phyloP scores from a whole-genome alignment of 2,329 filamentous ascomycete species.

The Aspergillus clavatus region DNA sequence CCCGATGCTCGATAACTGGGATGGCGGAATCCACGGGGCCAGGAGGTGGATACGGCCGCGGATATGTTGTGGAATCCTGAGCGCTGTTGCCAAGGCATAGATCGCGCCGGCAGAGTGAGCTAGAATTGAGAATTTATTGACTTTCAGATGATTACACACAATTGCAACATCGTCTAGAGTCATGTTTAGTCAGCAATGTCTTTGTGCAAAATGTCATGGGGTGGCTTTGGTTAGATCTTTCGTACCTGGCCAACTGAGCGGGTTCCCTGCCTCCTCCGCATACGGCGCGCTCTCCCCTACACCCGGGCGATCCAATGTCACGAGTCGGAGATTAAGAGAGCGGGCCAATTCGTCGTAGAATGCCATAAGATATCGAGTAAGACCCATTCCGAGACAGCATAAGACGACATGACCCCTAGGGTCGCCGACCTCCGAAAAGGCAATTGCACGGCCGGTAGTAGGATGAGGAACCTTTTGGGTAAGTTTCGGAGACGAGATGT shows the following conservation, averaged over 20 bases:
- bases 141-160: conserved; percentile 85
- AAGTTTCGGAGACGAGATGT: conserved; percentile 74
- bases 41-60: conserved; percentile 89
- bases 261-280: conserved; percentile 73
- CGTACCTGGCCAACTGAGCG: conserved; percentile 91
- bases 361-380: conserved; percentile 91
- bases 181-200: not conserved
- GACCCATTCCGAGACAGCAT: conserved; percentile 94
- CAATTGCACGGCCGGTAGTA: conserved; percentile 79
- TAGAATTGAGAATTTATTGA: conserved; percentile 92
- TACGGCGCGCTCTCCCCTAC: conserved; percentile 89
- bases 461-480: conserved; percentile 86
- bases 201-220: no score
- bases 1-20: conserved; percentile 77
- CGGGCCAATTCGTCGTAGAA: conserved; percentile 95
- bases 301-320: conserved; percentile 89
- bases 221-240: conserved; percentile 31
- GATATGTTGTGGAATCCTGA: conserved; percentile 94
- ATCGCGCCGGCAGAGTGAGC: conserved; percentile 98
- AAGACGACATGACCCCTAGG: conserved; percentile 87
- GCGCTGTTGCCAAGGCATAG: conserved; percentile 88
- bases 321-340: conserved; percentile 80
- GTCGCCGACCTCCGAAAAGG: conserved; percentile 95
- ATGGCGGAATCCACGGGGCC: conserved; percentile 88
- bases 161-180: conserved; percentile 72